phyloP scores from a whole-genome alignment of 345 rosid genomes.

The Litchi chinensis region DNA sequence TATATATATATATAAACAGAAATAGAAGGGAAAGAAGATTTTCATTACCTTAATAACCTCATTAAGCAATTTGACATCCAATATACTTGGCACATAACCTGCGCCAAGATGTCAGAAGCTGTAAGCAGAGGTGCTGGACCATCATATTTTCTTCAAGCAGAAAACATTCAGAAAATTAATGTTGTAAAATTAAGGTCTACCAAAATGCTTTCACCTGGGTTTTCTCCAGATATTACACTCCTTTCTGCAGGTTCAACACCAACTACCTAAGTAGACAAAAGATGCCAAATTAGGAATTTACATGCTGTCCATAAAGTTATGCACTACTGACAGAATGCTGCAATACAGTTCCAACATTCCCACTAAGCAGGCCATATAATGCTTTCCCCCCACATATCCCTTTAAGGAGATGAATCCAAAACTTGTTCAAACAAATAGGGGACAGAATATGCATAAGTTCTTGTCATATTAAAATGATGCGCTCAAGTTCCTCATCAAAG shows the following conservation, averaged over 20 bases:
- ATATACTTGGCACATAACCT: constrained; percentile 81
- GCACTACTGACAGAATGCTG: neutral
- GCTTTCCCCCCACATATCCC: neutral
- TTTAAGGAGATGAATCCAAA: neutral
- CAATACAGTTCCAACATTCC: neutral
- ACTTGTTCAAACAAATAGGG: neutral
- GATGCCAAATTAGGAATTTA: neutral
- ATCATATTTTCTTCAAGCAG: constrained; percentile 13
- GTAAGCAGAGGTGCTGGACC: constrained; percentile 13
- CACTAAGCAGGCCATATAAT: neutral
- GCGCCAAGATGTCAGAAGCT: constrained; percentile 23
- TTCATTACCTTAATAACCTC: constrained; percentile 76
- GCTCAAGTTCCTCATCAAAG: neutral
- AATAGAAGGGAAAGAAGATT: neutral
- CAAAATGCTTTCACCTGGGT: constrained; percentile 50
- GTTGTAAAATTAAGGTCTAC: constrained; percentile 14
- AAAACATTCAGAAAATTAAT: neutral
- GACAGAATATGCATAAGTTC: neutral
- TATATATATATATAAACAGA: neutral
- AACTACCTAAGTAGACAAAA: constrained; percentile 54
- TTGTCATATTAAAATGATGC: constrained; percentile 9
- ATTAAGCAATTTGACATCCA: constrained; percentile 82
- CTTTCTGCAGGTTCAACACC: constrained; percentile 98
- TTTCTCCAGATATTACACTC: constrained; percentile 86
- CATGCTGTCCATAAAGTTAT: constrained; percentile 11